Evolutionary conservation across 164 flowering plant genomes (phyloP), one percentile per base, ranked within the genome.

Genomic region (Vitis riparia): DNA sequence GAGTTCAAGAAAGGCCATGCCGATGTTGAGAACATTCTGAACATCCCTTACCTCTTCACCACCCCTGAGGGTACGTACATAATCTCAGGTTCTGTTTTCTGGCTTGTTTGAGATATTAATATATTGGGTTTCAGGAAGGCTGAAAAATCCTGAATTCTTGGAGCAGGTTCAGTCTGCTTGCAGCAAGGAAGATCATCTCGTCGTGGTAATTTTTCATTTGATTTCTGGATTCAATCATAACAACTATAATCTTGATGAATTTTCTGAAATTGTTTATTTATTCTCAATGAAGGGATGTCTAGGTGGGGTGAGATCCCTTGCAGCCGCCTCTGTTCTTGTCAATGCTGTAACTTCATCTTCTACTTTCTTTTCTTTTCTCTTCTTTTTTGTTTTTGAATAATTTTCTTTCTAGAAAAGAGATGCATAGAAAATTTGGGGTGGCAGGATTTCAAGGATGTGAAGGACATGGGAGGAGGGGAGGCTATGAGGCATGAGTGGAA

Each of bases 381-480:
- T 23, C 27, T 23, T 23, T 23, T 23, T 48, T 19, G 23, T 11
- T 3, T 30, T 58, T 19, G 37, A 44, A 13, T 17, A n/a, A 61
- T 52, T 11, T 44, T 63, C n/a, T n/a, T 16, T 19, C 11, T 11
- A 8, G 15, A 15, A 16, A 32, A 32, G 44, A 32, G 7, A 32
- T 0, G 44, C 6, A 32, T 32, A 32, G 27, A 16, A 30, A 65
- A 68, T 58, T 65, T 64, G 55, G 55, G 9, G 16, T 65, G 56
- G 67, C 83, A 92, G 97, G 91, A 78, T 11, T 92, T 82, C 74
- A 86, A 89, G 84, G 74, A 84, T 75, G 87, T 88, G 49, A 81
- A 68, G 71, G 87, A 93, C 82, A 88, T 93, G 91, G 95, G 88
- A 79, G 97, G 98, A 47, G 98, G 98, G 97, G 98, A 47, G 98